Evolutionary conservation across 164 flowering plant species (phyloP).

Genomic region (Saururus chinensis): DNA sequence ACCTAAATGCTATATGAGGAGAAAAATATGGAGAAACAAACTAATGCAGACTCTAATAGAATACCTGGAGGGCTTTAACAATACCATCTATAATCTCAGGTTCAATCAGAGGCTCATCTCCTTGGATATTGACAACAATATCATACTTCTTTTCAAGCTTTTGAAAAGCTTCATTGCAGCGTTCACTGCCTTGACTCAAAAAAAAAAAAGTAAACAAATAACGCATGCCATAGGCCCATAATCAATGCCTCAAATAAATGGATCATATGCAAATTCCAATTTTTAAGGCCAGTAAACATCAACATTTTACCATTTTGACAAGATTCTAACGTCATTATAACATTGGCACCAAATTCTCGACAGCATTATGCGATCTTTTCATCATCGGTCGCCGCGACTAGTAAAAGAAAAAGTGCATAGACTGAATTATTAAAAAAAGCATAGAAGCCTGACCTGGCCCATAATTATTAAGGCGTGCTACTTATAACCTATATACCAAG

Average conservation of each 20-base stretch:
- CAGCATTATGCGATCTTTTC: conserved; percentile 92
- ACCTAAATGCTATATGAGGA: background rate
- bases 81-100: conserved; percentile 94
- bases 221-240: background rate
- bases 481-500: no score
- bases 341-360: conserved; percentile 85
- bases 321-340: conserved; percentile 89
- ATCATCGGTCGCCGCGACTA: conserved; percentile 96
- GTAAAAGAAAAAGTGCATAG: conserved; percentile 2
- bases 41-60: background rate
- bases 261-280: no score
- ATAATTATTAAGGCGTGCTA: no score
- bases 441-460: no score
- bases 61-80: conserved; percentile 87
- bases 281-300: background rate
- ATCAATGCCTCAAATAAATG: background rate
- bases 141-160: conserved; percentile 81
- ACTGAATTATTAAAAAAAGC: no score
- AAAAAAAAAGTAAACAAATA: background rate
- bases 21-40: background rate
- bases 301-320: conserved; percentile 60
- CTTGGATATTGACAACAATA: conserved; percentile 94
- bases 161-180: conserved; percentile 86
- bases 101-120: conserved; percentile 96
- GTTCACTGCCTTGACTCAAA: conserved; percentile 58